Evolutionary conservation across 495 filamentous ascomycete species (phyloP).

Genomic region (Lophium mytilinum): DNA sequence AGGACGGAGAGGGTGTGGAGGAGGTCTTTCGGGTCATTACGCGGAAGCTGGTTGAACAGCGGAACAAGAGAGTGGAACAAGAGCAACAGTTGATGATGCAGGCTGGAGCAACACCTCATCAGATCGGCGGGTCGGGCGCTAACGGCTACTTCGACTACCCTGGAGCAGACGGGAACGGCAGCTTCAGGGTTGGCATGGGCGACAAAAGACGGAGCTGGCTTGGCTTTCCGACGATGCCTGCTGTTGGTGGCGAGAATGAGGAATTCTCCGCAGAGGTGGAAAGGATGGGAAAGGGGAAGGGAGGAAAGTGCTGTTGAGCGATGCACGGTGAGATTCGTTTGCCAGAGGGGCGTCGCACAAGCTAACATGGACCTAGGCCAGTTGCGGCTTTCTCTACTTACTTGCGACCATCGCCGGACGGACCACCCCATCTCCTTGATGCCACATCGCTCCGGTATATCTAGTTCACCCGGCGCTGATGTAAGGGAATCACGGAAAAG

Average conservation of each 20-base stretch:
- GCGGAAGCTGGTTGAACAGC: slow-evolving; percentile 88
- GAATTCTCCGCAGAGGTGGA: slow-evolving; percentile 29
- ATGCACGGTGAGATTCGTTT: too few species aligned
- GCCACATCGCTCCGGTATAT: too few species aligned
- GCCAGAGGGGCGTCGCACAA: too few species aligned
- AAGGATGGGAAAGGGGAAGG: slow-evolving; percentile 30
- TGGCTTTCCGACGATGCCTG: slow-evolving; percentile 45
- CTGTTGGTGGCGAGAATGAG: slow-evolving; percentile 31
- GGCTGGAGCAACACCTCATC: slow-evolving; percentile 30
- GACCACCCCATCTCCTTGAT: too few species aligned
- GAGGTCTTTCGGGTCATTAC: slow-evolving; percentile 96
- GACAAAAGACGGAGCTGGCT: slow-evolving; percentile 57
- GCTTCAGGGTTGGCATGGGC: slow-evolving; percentile 50
- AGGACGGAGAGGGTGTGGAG: slow-evolving; percentile 91
- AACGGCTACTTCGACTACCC: slow-evolving; percentile 32
- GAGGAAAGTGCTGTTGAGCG: slow-evolving; percentile 44
- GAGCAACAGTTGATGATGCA: slow-evolving; percentile 32
- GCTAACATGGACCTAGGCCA: too few species aligned
- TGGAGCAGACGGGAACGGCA: slow-evolving; percentile 36
- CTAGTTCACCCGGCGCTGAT: too few species aligned
- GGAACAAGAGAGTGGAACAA: slow-evolving; percentile 54
- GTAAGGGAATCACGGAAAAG: too few species aligned
- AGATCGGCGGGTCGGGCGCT: slow-evolving; percentile 30
- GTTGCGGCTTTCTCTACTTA: too few species aligned
- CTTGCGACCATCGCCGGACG: too few species aligned